phyloP scores from a whole-genome alignment of 495 filamentous ascomycete species.

The Baudoinia panamericana region DNA sequence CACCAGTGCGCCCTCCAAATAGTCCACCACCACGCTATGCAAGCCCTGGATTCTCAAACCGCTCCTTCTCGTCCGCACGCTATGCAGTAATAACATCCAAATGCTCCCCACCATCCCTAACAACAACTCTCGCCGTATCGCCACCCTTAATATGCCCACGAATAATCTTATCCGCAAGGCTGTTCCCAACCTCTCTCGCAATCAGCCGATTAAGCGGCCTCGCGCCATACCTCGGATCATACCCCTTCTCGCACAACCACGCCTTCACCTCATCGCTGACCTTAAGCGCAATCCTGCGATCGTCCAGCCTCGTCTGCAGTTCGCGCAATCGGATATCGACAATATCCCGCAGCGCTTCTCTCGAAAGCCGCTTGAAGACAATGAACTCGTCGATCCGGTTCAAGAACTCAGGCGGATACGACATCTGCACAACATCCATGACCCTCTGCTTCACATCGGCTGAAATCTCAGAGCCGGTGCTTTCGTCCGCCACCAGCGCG shows the following conservation, averaged over 20 bases:
- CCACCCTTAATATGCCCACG: slow-evolving; percentile 66
- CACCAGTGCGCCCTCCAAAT: too few species aligned
- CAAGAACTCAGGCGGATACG: slow-evolving; percentile 85
- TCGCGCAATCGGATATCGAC: slow-evolving; percentile 85
- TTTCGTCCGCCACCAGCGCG: slow-evolving; percentile 46
- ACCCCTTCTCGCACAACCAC: slow-evolving; percentile 80
- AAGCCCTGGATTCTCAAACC: too few species aligned
- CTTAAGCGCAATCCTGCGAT: slow-evolving; percentile 65
- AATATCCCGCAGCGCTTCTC: slow-evolving; percentile 71
- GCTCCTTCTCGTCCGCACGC: too few species aligned
- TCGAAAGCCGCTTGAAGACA: slow-evolving; percentile 74
- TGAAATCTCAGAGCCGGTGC: slow-evolving; percentile 46
- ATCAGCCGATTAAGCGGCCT: slow-evolving; percentile 89
- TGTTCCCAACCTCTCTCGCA: slow-evolving; percentile 73
- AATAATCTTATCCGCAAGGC: slow-evolving; percentile 82
- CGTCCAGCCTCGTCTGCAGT: slow-evolving; percentile 68
- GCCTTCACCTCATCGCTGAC: slow-evolving; percentile 58
- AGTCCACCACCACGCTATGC: too few species aligned
- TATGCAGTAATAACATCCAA: slow-evolving; percentile 24
- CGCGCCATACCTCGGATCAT: slow-evolving; percentile 83
- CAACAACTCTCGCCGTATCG: slow-evolving; percentile 52
- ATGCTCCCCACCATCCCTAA: slow-evolving; percentile 43
- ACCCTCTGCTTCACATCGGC: slow-evolving; percentile 60
- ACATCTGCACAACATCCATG: slow-evolving; percentile 69
- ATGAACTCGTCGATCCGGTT: slow-evolving; percentile 97